Evolutionary conservation across 495 filamentous ascomycete species (phyloP), one percentile per base, ranked within the genome.

Genomic region (Penicillium crystallinum): DNA sequence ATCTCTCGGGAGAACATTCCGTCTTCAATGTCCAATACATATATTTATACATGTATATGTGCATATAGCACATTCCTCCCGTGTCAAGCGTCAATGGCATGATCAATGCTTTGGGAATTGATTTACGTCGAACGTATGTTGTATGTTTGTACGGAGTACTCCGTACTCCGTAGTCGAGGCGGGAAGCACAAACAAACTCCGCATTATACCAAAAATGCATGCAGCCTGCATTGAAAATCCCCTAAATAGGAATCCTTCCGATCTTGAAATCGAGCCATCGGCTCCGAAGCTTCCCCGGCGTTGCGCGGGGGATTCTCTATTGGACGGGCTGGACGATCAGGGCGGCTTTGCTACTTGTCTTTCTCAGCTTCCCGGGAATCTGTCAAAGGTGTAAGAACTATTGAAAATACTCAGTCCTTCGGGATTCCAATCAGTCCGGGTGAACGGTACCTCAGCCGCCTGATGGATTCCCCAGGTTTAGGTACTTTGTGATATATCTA

Each of bases 241-340:
- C 29, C 40, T 49, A 36, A 36, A 40, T 17, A 27, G 21, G 29
- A 34, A 34, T 42, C 27, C 36, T 31, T 34, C 48, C 48, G 48
- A 41, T 34, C 38, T 42, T n/a, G 48, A 42, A 18, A 25, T 25
- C 8, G 9, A 25, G 4, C 47, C 18, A 27, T 27, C 27, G 25
- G 19, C 17, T 42, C 47, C 27, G 48, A 14, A 5, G n/a, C 35
- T 17, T 31, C 36, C 23, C 47, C 35, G 36, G 18, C 29, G 21
- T 7, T 18, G 1, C 14, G 14, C 4, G 22, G n/a, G 2, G 8
- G 19, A 11, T 9, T 23, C 19, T 23, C 14, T n/a, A 33, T 42
- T 21, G 27, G 25, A 29, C n/a, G 10, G n/a, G 18, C 5, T 15
- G 12, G 27, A 25, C 19, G 12, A 34, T 42, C 8, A 0, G 14